Conservation (phyloP, 2,329 filamentous ascomycete genomes). For the Colletotrichum godetiae region DNA sequence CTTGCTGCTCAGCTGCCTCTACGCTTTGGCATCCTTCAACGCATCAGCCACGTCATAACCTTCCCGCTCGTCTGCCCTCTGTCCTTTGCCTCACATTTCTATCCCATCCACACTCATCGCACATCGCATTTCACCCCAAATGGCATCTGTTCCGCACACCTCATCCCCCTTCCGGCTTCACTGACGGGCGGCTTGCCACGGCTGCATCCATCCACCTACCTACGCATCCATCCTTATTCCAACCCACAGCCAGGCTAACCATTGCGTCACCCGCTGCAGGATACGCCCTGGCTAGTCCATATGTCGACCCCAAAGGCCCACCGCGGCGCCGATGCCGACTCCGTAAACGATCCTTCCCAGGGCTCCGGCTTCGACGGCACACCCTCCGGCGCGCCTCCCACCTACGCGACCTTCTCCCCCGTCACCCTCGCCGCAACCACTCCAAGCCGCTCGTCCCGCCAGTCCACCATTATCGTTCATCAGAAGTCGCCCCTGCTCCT, state of each 20-base stretch:
- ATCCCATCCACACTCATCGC: background rate
- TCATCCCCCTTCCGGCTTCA: background rate
- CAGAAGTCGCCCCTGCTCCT: slow-evolving; percentile 95
- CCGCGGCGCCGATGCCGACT: slow-evolving; percentile 47
- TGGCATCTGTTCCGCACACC: background rate
- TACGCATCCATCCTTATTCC: background rate
- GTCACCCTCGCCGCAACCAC: slow-evolving; percentile 77
- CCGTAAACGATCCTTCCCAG: slow-evolving; percentile 45
- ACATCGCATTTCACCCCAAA: background rate
- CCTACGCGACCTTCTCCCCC: slow-evolving; percentile 91
- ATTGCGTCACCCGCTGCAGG: slow-evolving; percentile 40
- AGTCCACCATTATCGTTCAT: slow-evolving; percentile 93
- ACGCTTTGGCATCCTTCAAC: slow-evolving; percentile 29
- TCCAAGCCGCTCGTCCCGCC: slow-evolving; percentile 71
- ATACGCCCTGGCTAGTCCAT: slow-evolving; percentile 64
- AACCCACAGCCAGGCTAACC: slow-evolving; percentile 36
- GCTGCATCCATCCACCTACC: background rate
- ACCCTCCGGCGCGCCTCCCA: slow-evolving; percentile 67
- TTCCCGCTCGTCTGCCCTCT: background rate
- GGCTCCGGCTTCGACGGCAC: slow-evolving; percentile 47
- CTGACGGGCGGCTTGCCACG: background rate
- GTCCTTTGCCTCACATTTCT: background rate
- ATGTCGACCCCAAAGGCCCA: slow-evolving; percentile 59
- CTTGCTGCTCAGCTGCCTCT: background rate
- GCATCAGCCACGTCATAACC: slow-evolving; percentile 33